Base-by-base conservation (phyloP, 2,329 filamentous ascomycete species). In the Fusarium fujikuroi region DNA sequence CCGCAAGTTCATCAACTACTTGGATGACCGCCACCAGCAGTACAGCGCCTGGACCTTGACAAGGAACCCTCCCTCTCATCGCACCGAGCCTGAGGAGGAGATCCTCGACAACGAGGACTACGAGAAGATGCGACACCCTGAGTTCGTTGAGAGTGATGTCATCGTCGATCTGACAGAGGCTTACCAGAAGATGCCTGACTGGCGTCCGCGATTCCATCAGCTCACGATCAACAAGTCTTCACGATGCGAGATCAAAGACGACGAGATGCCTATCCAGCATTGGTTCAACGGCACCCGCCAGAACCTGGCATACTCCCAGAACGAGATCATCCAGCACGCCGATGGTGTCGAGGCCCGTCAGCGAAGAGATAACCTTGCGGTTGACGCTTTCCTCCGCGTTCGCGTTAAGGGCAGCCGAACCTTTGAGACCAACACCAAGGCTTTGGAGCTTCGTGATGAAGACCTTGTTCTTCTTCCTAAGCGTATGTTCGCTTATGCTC, bases 21-120 rank as follows among this genome's bases (percentile, higher is more conserved):
- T 83, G 3, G 72, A 78, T 1, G 81, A 83, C 32, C 78, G 80
- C 5, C 83, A 85, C 52, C 80, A 82, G 62, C 78, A 81, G 23
- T 84, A 85, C 75, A 83, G 81, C 25, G 83, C 81, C 0, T 85
- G 83, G 84, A 84, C 83, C 0, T 60, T 84, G 58, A 82, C 82
- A 1, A 75, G 81, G 9, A 82, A 83, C 69, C 82, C 83, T 0
- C 81, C 80, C 1, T 73, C 68, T 37, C 65, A 79, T 30, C 73
- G 61, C 7, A 62, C 47, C 0, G 78, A 80, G 8, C 72, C 79
- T 1, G 80, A 82, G 1, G 75, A 78, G 1, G 82, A 83, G 66
- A 80, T 81, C 8, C 75, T 83, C 12, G 63, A 79, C 1, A 74
- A 73, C 12, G 76, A 78, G 43, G 72, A 79, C 21, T 80, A 82